Evolutionary conservation across 2,329 filamentous ascomycete genomes (phyloP).

Genomic region (Arthroderma uncinatum): DNA sequence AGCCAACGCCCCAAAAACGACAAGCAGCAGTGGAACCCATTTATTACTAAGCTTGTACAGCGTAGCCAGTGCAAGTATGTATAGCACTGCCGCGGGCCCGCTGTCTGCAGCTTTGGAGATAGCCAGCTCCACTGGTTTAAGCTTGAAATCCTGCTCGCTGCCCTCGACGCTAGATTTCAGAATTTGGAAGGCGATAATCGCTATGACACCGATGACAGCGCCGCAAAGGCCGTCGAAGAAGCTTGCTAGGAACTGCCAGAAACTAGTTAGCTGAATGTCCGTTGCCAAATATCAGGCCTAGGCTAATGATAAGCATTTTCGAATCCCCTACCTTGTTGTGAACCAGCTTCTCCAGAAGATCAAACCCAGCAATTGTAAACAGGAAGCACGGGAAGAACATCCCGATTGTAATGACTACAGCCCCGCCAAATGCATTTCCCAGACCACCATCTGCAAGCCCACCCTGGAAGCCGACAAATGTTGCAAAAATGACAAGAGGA

Average conservation of each 20-base stretch:
- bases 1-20: neutral
- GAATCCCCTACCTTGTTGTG: neutral
- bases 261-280: neutral
- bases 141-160: too few relatives aligned
- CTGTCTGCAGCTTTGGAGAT: too few relatives aligned
- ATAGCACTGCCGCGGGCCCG: neutral
- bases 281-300: neutral
- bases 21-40: neutral
- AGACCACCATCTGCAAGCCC: neutral
- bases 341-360: neutral
- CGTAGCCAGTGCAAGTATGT: neutral
- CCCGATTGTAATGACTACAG: neutral
- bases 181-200: neutral
- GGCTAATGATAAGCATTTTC: too few relatives aligned
- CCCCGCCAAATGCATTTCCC: neutral
- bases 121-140: neutral
- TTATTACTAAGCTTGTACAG: neutral
- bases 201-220: conserved; percentile 1
- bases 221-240: conserved; percentile 2
- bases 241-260: neutral
- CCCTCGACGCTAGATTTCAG: neutral
- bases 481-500: conserved; percentile 2
- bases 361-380: neutral
- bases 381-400: neutral
- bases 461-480: conserved; percentile 2